A percentile compares a stretch with the other conserved stretches of the same genome.
phyloP scores from a whole-genome alignment of 2,329 filamentous ascomycete genomes.

The Aspergillus fumigatiaffinis region DNA sequence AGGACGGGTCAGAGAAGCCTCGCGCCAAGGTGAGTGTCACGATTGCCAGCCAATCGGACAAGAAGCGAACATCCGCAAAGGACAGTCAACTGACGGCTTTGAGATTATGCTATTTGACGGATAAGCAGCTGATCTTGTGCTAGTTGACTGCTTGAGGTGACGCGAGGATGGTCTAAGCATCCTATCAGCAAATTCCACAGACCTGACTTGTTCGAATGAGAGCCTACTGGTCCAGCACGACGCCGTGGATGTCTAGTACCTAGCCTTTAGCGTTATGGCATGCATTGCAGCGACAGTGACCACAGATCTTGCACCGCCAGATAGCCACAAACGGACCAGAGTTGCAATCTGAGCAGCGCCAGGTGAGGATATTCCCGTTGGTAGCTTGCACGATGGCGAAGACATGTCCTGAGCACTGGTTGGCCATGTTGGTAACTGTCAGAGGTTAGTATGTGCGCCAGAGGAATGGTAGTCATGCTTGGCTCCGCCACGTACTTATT shows the following conservation, averaged over 20 bases:
- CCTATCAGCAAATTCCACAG: not conserved
- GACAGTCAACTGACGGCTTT: not conserved
- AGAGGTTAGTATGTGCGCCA: slow-evolving; percentile 4
- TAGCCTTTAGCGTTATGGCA: slow-evolving; percentile 37
- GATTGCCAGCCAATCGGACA: not conserved
- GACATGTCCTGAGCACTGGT: slow-evolving; percentile 37
- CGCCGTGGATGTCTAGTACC: slow-evolving; percentile 8
- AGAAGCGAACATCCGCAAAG: not conserved
- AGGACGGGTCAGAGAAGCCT: not conserved
- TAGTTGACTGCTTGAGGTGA: not conserved
- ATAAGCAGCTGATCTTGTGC: not conserved
- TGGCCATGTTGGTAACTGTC: slow-evolving; percentile 29
- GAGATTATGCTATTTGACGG: not conserved
- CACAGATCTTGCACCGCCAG: slow-evolving; percentile 43
- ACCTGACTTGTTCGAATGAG: not conserved
- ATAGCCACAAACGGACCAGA: slow-evolving; percentile 39
- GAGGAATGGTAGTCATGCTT: not conserved
- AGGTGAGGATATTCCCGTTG: slow-evolving; percentile 42
- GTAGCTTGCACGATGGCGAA: slow-evolving; percentile 39
- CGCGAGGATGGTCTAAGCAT: not conserved
- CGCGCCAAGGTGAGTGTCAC: not conserved
- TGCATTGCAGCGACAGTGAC: slow-evolving; percentile 38
- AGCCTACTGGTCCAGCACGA: not conserved
- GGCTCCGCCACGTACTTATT: not conserved
- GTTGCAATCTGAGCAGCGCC: slow-evolving; percentile 43